These are phyloP conservation scores for Annona squamosa DNA, from an alignment of 164 flowering plant species.

Conservation along the genomic window DNA sequence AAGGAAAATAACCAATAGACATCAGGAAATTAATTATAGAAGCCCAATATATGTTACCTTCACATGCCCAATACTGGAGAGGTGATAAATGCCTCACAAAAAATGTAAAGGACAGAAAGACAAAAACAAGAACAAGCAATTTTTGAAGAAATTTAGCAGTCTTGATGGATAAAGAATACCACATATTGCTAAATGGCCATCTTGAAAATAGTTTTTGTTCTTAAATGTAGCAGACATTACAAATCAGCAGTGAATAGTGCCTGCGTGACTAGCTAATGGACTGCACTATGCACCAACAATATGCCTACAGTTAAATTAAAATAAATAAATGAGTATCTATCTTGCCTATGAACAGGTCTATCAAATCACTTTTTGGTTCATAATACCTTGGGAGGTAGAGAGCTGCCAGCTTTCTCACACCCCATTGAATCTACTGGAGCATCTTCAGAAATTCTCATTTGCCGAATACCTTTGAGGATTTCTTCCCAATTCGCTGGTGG, in stretches of 20 bases:
- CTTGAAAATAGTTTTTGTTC: not conserved
- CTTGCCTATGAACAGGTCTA: not conserved
- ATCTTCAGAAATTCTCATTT: conserved; percentile 80
- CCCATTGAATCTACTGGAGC: conserved; percentile 98
- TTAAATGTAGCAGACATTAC: not conserved
- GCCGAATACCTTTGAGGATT: conserved; percentile 72
- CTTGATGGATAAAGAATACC: not conserved
- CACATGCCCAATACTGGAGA: not conserved
- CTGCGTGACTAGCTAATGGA: not conserved
- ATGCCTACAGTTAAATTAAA: not conserved
- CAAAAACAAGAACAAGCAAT: not conserved
- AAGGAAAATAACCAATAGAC: not conserved
- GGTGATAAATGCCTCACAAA: not conserved
- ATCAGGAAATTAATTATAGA: not conserved
- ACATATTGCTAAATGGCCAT: not conserved
- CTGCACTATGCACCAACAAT: not conserved
- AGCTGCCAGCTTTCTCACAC: conserved; percentile 89
- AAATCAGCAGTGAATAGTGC: not conserved
- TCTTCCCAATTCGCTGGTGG: conserved; percentile 82
- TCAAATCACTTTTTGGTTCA: not conserved
- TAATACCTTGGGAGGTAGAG: conserved; percentile 85
- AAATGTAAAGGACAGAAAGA: not conserved
- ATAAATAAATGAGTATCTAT: not conserved
- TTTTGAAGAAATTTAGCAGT: not conserved
- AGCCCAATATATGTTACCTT: not conserved